Percentiles rank a stretch among this genome's conserved stretches.
phyloP scores from a whole-genome alignment of 1,139 yeast species.

The Nakaseomyces bracarensis region DNA sequence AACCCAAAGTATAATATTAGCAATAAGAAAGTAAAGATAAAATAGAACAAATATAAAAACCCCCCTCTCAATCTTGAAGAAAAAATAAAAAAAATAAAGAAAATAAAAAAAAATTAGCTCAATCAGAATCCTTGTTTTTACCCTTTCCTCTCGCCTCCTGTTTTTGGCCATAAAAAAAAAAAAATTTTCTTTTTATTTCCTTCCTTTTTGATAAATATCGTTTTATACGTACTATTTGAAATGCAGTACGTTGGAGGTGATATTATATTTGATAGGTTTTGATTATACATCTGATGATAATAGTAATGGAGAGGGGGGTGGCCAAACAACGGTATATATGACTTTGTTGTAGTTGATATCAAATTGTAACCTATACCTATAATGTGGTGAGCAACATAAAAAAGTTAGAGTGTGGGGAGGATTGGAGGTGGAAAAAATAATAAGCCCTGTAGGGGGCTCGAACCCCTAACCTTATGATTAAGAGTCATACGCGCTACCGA shows the following conservation, averaged over 20 bases:
- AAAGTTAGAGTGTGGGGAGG: not conserved
- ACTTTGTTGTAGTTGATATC: too few relatives aligned
- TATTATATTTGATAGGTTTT: too few relatives aligned
- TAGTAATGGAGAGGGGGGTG: too few relatives aligned
- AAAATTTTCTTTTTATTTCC: too few relatives aligned
- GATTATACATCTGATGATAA: too few relatives aligned
- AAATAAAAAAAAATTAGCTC: too few relatives aligned
- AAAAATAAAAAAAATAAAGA: too few relatives aligned
- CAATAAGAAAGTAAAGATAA: not conserved
- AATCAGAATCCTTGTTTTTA: not conserved
- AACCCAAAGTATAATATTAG: not conserved
- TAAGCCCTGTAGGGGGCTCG: constrained; percentile 41
- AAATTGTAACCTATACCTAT: not conserved
- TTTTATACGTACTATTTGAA: too few relatives aligned
- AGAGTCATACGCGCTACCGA: constrained; percentile 43
- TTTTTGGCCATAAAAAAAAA: not conserved
- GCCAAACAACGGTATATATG: too few relatives aligned
- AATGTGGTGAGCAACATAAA: too few relatives aligned
- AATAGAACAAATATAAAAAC: not conserved
- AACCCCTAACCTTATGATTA: constrained; percentile 40
- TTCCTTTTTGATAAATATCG: too few relatives aligned
- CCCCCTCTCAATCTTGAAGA: not conserved
- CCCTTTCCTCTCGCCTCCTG: not conserved
- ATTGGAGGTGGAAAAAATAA: constrained; percentile 11
- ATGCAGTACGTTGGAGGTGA: too few relatives aligned